These are phyloP conservation scores for Penicillium hesseltinei DNA, from an alignment of 2,329 filamentous ascomycete species.

Conservation along the genomic window DNA sequence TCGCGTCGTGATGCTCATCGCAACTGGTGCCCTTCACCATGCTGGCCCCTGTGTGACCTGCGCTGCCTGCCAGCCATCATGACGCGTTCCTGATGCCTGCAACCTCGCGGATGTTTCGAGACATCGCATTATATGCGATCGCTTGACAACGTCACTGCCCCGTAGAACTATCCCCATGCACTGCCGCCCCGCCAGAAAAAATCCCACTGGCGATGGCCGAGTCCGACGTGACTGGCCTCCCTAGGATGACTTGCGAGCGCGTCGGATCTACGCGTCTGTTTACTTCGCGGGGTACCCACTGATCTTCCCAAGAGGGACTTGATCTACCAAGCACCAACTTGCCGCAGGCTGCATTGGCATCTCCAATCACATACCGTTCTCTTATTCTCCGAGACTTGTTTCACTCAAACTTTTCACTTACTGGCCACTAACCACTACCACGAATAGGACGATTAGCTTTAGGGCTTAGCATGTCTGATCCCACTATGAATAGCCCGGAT, in stretches of 20 bases:
- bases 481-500: slow-evolving; percentile 37
- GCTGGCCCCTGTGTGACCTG: slow-evolving; percentile 22
- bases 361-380: not conserved
- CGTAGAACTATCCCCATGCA: slow-evolving; percentile 3
- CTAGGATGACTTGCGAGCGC: slow-evolving; percentile 19
- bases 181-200: not conserved
- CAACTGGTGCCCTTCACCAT: slow-evolving; percentile 14
- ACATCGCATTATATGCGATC: not conserved
- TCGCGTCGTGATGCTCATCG: slow-evolving; percentile 16
- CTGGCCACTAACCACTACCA: slow-evolving; percentile 18
- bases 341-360: slow-evolving; percentile 7
- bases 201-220: not conserved
- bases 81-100: slow-evolving; percentile 29
- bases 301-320: slow-evolving; percentile 12
- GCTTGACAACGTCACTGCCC: not conserved
- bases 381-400: not conserved
- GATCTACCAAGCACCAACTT: slow-evolving; percentile 10
- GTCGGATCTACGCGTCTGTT: slow-evolving; percentile 32
- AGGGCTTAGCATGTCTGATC: slow-evolving; percentile 37
- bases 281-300: slow-evolving; percentile 17
- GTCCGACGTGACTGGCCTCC: slow-evolving; percentile 2
- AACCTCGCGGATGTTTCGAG: not conserved
- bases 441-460: slow-evolving; percentile 10
- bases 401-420: not conserved
- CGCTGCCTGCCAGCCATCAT: slow-evolving; percentile 27